Evolutionary conservation across 129 eudicot genomes (phyloP), one percentile per base, ranked within the genome.

Genomic region (Tanacetum coccineum): DNA sequence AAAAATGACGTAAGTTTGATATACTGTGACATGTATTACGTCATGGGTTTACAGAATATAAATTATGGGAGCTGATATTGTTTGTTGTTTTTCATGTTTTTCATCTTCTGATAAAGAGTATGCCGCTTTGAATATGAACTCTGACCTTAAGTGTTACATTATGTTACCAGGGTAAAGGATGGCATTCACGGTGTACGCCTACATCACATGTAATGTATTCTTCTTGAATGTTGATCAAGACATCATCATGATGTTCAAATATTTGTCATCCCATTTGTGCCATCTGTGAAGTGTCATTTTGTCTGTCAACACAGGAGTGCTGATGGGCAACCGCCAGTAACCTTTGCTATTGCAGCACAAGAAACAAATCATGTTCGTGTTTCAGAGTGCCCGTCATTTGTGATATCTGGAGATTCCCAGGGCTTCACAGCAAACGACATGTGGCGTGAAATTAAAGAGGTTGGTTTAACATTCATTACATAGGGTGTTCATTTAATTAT

Each of bases 361-460:
- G 87, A 82, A 67, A 88, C 90, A 18, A 66, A 79, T 54, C 86
- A 65, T 53, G 96, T 93, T 66, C 84, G 39, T 50, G 82, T 93
- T 68, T 88, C 96, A 26, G 95, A 84, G 80, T 93, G 98, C 74
- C 98, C 90, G 9, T 84, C 81, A 20, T 93, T 93, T 73, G 79
- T 88, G 28, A 64, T 75, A 75, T 88, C 96, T 75, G 98, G 96
- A 64, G 84, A 86, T 69, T 72, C 87, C 15, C 51, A 87, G 62
- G 96, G 96, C 30, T 71, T 84, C 66, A 80, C 96, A 76, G 98
- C 98, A 53, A 76, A 85, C 74, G 95, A 88, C 72, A 84, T 86
- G 87, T 93, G 98, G 98, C 51, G 66, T 51, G 90, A 86, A 82
- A 74, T 93, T 47, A 93, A 86, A 84, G 87, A 93, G 98, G 98